These are phyloP conservation scores for Marasmius fiardii DNA, from an alignment of 1,284 basidiomycete genomes.

Conservation along the genomic window DNA sequence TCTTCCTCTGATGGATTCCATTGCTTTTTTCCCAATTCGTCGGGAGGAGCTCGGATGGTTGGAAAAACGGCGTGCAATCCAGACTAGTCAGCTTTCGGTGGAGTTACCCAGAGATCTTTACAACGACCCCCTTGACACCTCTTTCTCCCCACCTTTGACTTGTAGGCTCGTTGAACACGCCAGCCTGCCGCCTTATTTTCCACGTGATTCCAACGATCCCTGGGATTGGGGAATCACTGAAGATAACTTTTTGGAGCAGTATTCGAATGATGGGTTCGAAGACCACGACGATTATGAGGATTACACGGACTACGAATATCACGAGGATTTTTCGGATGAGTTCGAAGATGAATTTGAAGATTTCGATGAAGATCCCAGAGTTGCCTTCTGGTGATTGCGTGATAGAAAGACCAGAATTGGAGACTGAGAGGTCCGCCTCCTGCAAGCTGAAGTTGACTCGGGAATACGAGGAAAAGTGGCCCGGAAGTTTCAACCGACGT, in stretches of 20 bases:
- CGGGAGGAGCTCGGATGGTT: neutral
- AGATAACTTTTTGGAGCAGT: neutral
- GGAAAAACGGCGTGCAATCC: neutral
- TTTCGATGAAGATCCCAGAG: no score
- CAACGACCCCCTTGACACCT: neutral
- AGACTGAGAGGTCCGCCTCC: no score
- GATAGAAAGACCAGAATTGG: no score
- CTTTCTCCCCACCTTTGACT: neutral
- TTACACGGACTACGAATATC: neutral
- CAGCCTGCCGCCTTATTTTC: neutral
- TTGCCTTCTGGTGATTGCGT: no score
- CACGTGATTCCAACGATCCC: neutral
- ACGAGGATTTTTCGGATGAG: neutral
- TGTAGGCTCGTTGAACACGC: neutral
- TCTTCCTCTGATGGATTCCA: neutral
- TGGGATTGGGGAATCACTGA: neutral
- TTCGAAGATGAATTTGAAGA: neutral
- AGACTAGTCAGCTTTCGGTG: neutral
- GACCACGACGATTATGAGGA: neutral
- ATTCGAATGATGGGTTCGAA: neutral
- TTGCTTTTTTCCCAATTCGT: neutral
- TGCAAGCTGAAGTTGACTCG: no score
- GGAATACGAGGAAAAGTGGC: no score
- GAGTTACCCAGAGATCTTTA: neutral
- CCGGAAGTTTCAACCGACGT: no score